phyloP scores from a whole-genome alignment of 2,329 filamentous ascomycete genomes.

The Diplocarpon rosae region DNA sequence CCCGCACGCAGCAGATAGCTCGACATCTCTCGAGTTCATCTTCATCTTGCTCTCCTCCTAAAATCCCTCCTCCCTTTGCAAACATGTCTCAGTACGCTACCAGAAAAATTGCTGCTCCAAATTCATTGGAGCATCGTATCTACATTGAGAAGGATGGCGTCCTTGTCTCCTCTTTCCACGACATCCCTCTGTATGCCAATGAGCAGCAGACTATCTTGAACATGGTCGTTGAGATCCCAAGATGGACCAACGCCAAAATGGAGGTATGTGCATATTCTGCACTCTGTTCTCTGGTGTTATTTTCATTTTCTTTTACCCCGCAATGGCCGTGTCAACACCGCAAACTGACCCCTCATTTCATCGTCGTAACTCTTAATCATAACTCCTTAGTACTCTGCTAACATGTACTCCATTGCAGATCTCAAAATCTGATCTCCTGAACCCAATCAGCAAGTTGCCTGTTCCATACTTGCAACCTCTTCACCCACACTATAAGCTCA shows the following conservation, averaged over 20 bases:
- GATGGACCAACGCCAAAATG: constrained; percentile 99
- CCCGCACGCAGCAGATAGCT: constrained; percentile 31
- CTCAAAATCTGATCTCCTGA: constrained; percentile 90
- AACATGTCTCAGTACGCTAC: constrained; percentile 47
- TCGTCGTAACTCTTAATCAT: background rate
- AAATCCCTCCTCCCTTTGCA: too few relatives aligned
- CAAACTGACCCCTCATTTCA: constrained; percentile 1
- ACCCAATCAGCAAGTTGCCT: constrained; percentile 9
- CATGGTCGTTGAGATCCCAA: constrained; percentile 98
- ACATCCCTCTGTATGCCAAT: constrained; percentile 96
- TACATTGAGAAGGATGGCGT: constrained; percentile 97
- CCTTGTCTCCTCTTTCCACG: constrained; percentile 92
- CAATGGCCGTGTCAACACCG: constrained; percentile 5
- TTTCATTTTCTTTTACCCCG: constrained; percentile 13
- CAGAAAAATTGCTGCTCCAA: constrained; percentile 79
- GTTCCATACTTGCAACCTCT: background rate
- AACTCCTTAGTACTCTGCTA: constrained; percentile 4
- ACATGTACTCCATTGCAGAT: constrained; percentile 46
- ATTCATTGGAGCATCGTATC: constrained; percentile 94
- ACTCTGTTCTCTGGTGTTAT: background rate
- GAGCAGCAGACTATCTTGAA: constrained; percentile 91
- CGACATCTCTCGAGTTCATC: constrained; percentile 35
- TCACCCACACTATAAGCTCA: background rate
- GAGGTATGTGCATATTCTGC: constrained; percentile 54
- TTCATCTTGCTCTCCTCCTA: constrained; percentile 13